Conservation (phyloP, 768 basidiomycete genomes). For the Cystobasidium tubakii region DNA sequence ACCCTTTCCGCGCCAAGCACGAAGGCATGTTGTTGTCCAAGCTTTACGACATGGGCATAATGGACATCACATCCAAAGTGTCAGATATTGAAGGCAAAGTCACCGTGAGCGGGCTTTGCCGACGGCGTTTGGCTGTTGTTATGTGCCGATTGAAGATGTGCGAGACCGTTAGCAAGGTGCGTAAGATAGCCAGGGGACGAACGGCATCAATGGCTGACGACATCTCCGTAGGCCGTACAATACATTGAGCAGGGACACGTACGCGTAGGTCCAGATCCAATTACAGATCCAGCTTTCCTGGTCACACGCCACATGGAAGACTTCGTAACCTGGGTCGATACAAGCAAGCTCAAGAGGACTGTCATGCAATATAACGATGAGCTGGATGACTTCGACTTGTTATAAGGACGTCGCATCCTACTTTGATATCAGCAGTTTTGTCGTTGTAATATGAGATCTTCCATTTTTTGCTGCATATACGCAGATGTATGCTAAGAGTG, state of each 20-base stretch:
- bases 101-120: slow-evolving; percentile 88
- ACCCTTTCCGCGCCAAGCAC: slow-evolving; percentile 77
- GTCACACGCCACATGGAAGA: slow-evolving; percentile 83
- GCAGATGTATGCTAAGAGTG: too few species aligned
- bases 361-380: slow-evolving; percentile 88
- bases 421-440: background rate
- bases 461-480: too few species aligned
- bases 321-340: slow-evolving; percentile 99
- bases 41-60: slow-evolving; percentile 92
- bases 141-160: slow-evolving; percentile 90
- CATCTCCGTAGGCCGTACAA: slow-evolving; percentile 70
- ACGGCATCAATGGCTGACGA: background rate
- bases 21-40: slow-evolving; percentile 83
- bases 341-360: slow-evolving; percentile 90
- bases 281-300: slow-evolving; percentile 84
- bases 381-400: slow-evolving; percentile 90
- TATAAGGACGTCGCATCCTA: slow-evolving; percentile 52
- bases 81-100: slow-evolving; percentile 90
- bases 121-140: slow-evolving; percentile 83
- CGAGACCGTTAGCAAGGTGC: slow-evolving; percentile 83
- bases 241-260: slow-evolving; percentile 99
- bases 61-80: slow-evolving; percentile 77
- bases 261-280: slow-evolving; percentile 88
- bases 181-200: slow-evolving; percentile 50
- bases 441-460: slow-evolving; percentile 2